Conservation (phyloP, 306 rosid genomes). For the Hippophae gyantsensis region DNA sequence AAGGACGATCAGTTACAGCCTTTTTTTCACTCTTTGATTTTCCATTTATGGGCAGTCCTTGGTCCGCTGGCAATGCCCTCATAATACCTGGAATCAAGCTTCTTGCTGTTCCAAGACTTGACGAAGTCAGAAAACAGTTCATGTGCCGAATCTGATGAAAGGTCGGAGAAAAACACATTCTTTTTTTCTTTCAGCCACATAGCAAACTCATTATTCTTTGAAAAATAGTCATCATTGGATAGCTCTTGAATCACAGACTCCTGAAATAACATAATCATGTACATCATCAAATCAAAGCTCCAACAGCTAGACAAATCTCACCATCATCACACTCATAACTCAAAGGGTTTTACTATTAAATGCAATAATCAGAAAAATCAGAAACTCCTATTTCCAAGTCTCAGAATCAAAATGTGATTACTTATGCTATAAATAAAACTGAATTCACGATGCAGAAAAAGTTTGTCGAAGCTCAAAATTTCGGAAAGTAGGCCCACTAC, state of each 20-base stretch:
- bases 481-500: too few species aligned
- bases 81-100: slow-evolving; percentile 60
- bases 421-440: too few species aligned
- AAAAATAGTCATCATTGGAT: slow-evolving; percentile 72
- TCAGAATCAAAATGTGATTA: too few species aligned
- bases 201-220: slow-evolving; percentile 82
- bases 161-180: slow-evolving; percentile 74
- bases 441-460: too few species aligned
- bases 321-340: slow-evolving; percentile 1
- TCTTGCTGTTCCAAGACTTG: slow-evolving; percentile 63
- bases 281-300: slow-evolving; percentile 4
- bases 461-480: too few species aligned
- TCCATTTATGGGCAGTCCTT: slow-evolving; percentile 79
- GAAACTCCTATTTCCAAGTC: too few species aligned
- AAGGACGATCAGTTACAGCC: neutral
- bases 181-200: slow-evolving; percentile 91
- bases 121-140: slow-evolving; percentile 58
- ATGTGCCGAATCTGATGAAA: slow-evolving; percentile 58
- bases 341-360: neutral
- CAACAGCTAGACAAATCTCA: neutral
- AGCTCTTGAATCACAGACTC: slow-evolving; percentile 48
- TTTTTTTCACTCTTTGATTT: slow-evolving; percentile 37
- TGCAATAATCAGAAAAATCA: neutral
- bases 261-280: slow-evolving; percentile 18
- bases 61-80: slow-evolving; percentile 74